These are phyloP conservation scores for Vitis riparia DNA, from an alignment of 164 flowering plant species.

Conservation along the genomic window DNA sequence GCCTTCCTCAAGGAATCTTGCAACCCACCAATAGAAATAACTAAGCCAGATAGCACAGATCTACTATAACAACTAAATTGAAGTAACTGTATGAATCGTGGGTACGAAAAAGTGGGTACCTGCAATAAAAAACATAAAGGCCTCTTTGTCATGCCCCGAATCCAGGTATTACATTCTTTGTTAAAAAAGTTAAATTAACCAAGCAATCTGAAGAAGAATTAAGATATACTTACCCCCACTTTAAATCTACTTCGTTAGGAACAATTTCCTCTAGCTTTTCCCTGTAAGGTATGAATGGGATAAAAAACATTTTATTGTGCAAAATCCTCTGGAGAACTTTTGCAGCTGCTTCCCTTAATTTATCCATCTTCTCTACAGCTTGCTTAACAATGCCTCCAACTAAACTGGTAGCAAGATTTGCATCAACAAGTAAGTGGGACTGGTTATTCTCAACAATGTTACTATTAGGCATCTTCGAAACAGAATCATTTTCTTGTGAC, in stretches of 20 bases:
- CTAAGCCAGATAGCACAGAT: conserved; percentile 79
- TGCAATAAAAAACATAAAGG: conserved; percentile 30
- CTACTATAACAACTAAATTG: conserved; percentile 72
- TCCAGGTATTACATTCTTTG: background rate
- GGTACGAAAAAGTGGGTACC: conserved; percentile 82
- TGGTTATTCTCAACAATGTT: conserved; percentile 14
- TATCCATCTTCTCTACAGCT: conserved; percentile 97
- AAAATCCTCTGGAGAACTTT: conserved; percentile 74
- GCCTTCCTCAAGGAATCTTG: conserved; percentile 90
- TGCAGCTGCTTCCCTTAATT: conserved; percentile 78
- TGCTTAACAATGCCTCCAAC: conserved; percentile 79
- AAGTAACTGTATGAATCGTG: conserved; percentile 79
- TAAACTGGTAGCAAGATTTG: conserved; percentile 53
- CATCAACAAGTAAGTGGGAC: conserved; percentile 49
- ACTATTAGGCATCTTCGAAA: conserved; percentile 10
- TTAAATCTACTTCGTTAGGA: conserved; percentile 43
- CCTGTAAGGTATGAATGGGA: conserved; percentile 69
- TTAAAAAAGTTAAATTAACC: conserved; percentile 3
- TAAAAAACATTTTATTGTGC: conserved; percentile 40
- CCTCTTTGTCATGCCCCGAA: background rate
- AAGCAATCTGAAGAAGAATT: conserved; percentile 1
- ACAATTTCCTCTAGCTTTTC: conserved; percentile 66
- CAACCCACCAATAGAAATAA: conserved; percentile 83
- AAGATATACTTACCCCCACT: conserved; percentile 69
- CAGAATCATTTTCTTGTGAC: conserved; percentile 13